Conservation (phyloP, 768 basidiomycete species). For the Cystobasidium onofrii region DNA sequence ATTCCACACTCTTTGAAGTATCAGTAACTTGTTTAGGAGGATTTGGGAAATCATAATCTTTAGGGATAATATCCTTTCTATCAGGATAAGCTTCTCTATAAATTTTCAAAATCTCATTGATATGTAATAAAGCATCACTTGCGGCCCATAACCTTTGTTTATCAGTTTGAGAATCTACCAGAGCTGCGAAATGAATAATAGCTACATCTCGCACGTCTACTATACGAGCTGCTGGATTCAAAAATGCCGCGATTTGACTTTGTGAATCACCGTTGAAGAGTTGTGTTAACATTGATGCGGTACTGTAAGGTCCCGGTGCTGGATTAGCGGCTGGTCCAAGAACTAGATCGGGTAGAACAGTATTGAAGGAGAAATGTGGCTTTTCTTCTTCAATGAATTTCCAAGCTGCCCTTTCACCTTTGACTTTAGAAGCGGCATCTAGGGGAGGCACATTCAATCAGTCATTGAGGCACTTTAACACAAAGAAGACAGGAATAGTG, state of each 20-base stretch:
- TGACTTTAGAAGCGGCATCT: slow-evolving; percentile 5
- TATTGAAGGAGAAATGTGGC: slow-evolving; percentile 8
- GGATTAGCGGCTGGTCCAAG: slow-evolving; percentile 15
- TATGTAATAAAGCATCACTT: background rate
- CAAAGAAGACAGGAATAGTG: background rate
- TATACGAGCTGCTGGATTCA: background rate
- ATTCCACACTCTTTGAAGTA: background rate
- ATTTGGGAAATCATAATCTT: background rate
- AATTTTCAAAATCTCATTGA: background rate
- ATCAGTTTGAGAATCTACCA: background rate
- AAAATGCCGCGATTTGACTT: background rate
- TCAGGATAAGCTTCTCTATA: background rate
- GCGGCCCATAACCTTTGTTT: background rate
- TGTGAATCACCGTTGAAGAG: background rate
- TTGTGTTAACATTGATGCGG: background rate
- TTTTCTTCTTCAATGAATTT: slow-evolving; percentile 17
- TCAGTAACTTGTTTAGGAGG: background rate
- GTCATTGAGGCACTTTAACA: background rate
- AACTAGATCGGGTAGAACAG: slow-evolving; percentile 5
- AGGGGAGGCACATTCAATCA: background rate
- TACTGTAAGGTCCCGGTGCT: background rate
- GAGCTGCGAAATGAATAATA: background rate
- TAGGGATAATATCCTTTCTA: background rate
- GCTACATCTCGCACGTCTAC: background rate
- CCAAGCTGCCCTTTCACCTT: slow-evolving; percentile 13